A percentile compares a stretch with the other conserved stretches of the same genome.
Evolutionary conservation across 805 yeast species (phyloP).

Genomic region (Hanseniaspora jakobsenii): DNA sequence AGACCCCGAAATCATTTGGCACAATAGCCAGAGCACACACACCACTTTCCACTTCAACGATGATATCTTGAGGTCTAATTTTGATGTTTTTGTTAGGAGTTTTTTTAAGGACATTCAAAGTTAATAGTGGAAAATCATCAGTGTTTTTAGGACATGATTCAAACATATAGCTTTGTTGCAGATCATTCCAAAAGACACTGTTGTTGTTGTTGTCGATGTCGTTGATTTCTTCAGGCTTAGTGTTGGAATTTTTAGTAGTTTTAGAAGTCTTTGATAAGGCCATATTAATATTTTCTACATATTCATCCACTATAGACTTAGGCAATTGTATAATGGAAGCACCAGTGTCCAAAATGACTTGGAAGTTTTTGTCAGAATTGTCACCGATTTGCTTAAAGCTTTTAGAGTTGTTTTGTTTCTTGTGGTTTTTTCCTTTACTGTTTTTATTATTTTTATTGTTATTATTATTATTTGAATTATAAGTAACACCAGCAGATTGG

Average conservation of each 20-base stretch:
- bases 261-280: no score
- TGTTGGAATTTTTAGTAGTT: no score
- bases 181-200: slow-evolving; percentile 5
- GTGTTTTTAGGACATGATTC: background rate
- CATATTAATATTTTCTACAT: background rate
- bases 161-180: slow-evolving; percentile 5
- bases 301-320: background rate
- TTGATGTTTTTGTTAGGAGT: background rate
- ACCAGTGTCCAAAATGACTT: slow-evolving; percentile 6
- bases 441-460: background rate
- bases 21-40: slow-evolving; percentile 21
- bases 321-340: slow-evolving; percentile 5
- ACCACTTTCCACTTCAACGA: slow-evolving; percentile 20
- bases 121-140: background rate
- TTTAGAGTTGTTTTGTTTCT: background rate
- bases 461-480: background rate
- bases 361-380: background rate
- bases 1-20: slow-evolving; percentile 30
- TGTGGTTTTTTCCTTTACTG: background rate
- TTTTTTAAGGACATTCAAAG: background rate
- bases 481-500: background rate
- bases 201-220: no score
- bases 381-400: background rate
- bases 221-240: no score
- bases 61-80: slow-evolving; percentile 5